Conservation (phyloP, 768 basidiomycete species). For the Leccinum rimulosum region DNA sequence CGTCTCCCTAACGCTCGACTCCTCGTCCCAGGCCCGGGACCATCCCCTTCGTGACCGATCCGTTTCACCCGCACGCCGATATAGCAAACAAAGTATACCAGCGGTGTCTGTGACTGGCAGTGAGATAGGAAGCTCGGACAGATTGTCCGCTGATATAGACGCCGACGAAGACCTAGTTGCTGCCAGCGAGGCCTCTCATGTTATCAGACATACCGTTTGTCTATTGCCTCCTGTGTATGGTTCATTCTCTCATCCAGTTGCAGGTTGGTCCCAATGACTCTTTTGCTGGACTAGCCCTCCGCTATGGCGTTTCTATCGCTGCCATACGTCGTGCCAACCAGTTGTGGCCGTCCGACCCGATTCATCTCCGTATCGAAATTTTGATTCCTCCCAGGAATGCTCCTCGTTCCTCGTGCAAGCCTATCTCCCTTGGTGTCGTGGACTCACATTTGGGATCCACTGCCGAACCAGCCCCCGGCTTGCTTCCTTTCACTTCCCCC, state of each 20-base stretch:
- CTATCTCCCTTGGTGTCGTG: neutral
- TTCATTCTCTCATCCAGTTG: constrained; percentile 1
- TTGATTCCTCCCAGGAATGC: constrained; percentile 57
- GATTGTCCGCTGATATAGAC: neutral
- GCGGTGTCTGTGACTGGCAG: neutral
- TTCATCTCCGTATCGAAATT: constrained; percentile 81
- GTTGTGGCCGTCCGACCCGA: constrained; percentile 89
- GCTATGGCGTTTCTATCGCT: constrained; percentile 82
- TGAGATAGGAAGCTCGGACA: constrained; percentile 1
- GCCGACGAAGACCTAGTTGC: neutral
- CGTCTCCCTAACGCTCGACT: neutral
- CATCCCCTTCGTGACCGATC: constrained; percentile 22
- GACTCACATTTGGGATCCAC: neutral
- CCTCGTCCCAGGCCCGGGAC: constrained; percentile 1
- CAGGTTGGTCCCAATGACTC: constrained; percentile 78
- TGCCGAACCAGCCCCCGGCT: neutral
- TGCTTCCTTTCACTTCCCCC: constrained; percentile 16
- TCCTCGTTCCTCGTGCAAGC: constrained; percentile 6
- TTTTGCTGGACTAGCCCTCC: constrained; percentile 81
- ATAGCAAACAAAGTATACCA: neutral
- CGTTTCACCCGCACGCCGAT: constrained; percentile 1
- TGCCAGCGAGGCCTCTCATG: neutral
- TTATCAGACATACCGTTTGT: constrained; percentile 21
- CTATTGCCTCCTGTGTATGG: neutral
- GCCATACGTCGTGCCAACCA: constrained; percentile 87